These are phyloP conservation scores for Helminthosporium solani DNA, from an alignment of 2,329 filamentous ascomycete species.

Conservation along the genomic window DNA sequence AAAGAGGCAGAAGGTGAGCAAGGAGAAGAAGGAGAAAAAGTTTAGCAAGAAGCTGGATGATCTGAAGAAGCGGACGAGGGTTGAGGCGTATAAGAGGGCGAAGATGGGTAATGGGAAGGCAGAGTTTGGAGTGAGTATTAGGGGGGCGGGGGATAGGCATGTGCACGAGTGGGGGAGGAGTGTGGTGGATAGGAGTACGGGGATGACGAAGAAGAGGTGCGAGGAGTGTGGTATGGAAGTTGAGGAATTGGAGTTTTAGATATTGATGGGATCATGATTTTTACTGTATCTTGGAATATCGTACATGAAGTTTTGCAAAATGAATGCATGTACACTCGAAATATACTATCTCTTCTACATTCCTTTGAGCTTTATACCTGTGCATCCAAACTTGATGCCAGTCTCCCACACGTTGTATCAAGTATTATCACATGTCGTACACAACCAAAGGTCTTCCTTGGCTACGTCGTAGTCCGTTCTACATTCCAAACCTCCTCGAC, in stretches of 20 bases:
- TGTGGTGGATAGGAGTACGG: slow-evolving; percentile 62
- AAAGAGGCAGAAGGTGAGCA: slow-evolving; percentile 74
- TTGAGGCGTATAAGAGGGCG: slow-evolving; percentile 77
- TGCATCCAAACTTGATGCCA: too few species aligned
- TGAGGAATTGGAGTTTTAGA: slow-evolving; percentile 63
- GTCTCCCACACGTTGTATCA: too few species aligned
- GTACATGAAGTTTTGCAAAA: too few species aligned
- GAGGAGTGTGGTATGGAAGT: slow-evolving; percentile 67
- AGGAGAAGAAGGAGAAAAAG: slow-evolving; percentile 82
- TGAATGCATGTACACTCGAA: too few species aligned
- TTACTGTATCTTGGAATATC: too few species aligned
- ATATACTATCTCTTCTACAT: too few species aligned
- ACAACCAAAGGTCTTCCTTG: too few species aligned
- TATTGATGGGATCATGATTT: not conserved
- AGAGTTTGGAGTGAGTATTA: slow-evolving; percentile 75
- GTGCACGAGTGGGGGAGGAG: slow-evolving; percentile 79
- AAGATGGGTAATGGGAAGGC: slow-evolving; percentile 35
- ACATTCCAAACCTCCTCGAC: too few species aligned
- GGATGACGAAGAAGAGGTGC: slow-evolving; percentile 76
- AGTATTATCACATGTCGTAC: too few species aligned
- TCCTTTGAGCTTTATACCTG: too few species aligned
- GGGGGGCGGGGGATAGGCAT: slow-evolving; percentile 65
- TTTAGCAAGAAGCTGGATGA: slow-evolving; percentile 88
- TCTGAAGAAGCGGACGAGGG: slow-evolving; percentile 87
- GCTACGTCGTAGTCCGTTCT: too few species aligned